Base-by-base conservation (phyloP, 352 stramenopile species). In the Globisporangium cystogenes region DNA sequence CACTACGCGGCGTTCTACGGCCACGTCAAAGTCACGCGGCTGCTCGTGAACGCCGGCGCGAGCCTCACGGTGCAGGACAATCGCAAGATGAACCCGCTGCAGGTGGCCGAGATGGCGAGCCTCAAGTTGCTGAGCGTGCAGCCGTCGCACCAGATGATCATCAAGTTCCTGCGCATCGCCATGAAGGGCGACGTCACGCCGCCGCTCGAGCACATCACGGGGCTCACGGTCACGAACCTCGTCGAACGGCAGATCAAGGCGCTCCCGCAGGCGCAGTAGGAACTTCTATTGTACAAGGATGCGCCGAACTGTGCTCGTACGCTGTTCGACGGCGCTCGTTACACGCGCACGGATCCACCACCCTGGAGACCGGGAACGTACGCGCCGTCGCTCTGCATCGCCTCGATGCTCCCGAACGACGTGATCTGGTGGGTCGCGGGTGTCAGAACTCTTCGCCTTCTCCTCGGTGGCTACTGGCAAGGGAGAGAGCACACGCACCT, bases 111-210 rank as follows among this genome's bases (percentile, higher is more conserved):
- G 48, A 90, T 88, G 69, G 82, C 76, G 21, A 86, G 70, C 45
- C 74, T 92, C 31, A 84, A 82, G 53, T 56, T 88, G n/a, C 60
- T 68, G 15, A 93, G 73, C 59, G 78, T 88, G 37, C 77, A 89
- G 55, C 82, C 82, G n/a, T 86, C 77, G 20, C 82, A 93, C 45
- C 79, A 90, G 43, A 87, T 93, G 75, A 87, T 93, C 64, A 76
- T 86, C 53, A 87, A 88, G 55, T 90, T 86, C 51, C 52, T 93
- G n/a, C 79, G 82, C 37, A 75, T 81, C 24, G 67, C 77, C 29
- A 93, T 93, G 82, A 86, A 87, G 23, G 65, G 86, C 44, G 53
- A 73, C 23, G 79, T 64, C n/a, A 89, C 79, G 24, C 82, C 79
- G 43, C 75, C 79, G n/a, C 70, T 93, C 16, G 74, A 93, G 50